Evolutionary conservation across 2,329 filamentous ascomycete genomes (phyloP).

Genomic region (Diaporthe australafricana): DNA sequence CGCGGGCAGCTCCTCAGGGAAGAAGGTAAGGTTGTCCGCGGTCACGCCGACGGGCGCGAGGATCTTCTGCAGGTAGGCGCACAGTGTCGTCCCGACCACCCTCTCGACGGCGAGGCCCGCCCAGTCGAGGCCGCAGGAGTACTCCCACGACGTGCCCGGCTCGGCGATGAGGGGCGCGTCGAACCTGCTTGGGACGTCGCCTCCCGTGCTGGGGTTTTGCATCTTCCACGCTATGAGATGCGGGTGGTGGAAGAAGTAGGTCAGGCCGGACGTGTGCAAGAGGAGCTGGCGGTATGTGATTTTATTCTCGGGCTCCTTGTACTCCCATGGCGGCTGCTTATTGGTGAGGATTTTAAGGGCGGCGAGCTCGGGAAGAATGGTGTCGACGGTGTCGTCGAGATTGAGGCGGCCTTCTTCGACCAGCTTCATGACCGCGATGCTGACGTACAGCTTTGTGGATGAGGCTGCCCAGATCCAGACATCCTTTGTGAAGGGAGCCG

Average conservation of each 20-base stretch:
- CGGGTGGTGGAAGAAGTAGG: constrained; percentile 57
- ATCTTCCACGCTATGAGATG: constrained; percentile 49
- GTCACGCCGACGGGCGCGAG: constrained; percentile 56
- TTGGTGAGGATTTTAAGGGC: constrained; percentile 59
- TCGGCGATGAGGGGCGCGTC: constrained; percentile 60
- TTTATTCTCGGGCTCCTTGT: constrained; percentile 39
- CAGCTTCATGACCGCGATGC: constrained; percentile 64
- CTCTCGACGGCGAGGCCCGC: constrained; percentile 62
- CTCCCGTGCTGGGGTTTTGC: constrained; percentile 42
- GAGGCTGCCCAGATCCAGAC: constrained; percentile 52
- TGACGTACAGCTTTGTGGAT: constrained; percentile 59
- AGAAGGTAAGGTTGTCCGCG: constrained; percentile 53
- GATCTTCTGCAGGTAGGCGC: constrained; percentile 57
- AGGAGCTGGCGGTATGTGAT: constrained; percentile 65
- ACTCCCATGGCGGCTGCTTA: constrained; percentile 45
- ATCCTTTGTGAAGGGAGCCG: constrained; percentile 49
- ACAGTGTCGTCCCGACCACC: constrained; percentile 54
- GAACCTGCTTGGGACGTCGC: constrained; percentile 55
- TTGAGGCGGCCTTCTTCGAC: constrained; percentile 63
- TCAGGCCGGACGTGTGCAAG: constrained; percentile 61
- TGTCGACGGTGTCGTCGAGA: constrained; percentile 58
- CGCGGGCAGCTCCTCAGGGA: constrained; percentile 49
- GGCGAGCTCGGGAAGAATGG: constrained; percentile 60
- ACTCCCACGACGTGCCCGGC: constrained; percentile 63
- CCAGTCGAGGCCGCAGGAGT: constrained; percentile 64